Base-by-base conservation (phyloP, 1,284 basidiomycete genomes). In the Ustilago shanxiensis region DNA sequence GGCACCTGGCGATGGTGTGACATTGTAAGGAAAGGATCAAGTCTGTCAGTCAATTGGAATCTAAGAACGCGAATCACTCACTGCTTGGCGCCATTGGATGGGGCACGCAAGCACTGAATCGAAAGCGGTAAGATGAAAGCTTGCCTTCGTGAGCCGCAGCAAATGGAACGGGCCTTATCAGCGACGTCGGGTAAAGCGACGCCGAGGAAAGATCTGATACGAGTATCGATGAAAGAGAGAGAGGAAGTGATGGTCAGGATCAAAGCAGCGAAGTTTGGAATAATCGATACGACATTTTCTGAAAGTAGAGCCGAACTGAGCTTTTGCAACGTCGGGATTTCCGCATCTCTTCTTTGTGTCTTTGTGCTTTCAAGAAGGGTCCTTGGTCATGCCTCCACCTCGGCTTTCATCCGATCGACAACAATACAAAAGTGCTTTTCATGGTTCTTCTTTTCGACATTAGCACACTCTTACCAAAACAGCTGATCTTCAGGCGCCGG, bases 71-170 rank as follows among this genome's bases (percentile, higher is more conserved):
- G 14, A 22, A 49, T 50, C 13, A 50, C 57, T 33, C 39, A 18
- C 24, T 26, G 45, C 31, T 44, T 26, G 18, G 18, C 37, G 26
- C 24, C 26, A 44, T 35, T 16, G 8, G 24, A 45, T 20, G 20
- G 56, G n/a, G 44, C 31, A 33, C 31, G 41, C 35, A 16, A 16
- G 59, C 59, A 58, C 41, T 3, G 47, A 45, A 28, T 45, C 37
- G 51, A 55, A 22, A 56, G 52, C 47, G 39, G 52, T 44, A 41
- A 57, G 49, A 47, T 51, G 35, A 59, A 67, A 61, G 66, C 66
- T 67, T 67, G 66, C 66, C 66, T 67, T 52, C 20, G 53, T 44
- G 37, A 56, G 64, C 52, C 45, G 28, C 20, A 14, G 10, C 13
- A n/a, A 28, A 1, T 22, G 55, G 14, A 20, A 26, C 18, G 24